Percentiles rank a stretch among this genome's conserved stretches.
phyloP scores from a whole-genome alignment of 352 stramenopile genomes.

The Globisporangium spiculum region DNA sequence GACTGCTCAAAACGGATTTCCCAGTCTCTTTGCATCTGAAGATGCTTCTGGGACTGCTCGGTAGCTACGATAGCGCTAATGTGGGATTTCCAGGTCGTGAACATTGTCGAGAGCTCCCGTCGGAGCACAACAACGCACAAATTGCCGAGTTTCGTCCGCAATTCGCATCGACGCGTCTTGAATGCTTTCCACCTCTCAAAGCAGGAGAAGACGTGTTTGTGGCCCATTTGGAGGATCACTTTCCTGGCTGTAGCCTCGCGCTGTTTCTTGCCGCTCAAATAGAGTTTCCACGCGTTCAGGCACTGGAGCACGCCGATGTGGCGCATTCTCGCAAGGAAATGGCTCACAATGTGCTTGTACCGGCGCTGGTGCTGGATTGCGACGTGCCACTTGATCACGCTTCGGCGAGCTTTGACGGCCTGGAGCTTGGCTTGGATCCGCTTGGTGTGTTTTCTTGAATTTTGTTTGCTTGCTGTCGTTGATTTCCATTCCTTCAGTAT shows the following conservation, averaged over 20 bases:
- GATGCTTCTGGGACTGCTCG: conserved; percentile 15
- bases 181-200: conserved; percentile 22
- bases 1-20: conserved; percentile 23
- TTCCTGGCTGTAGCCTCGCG: conserved; percentile 24
- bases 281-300: conserved; percentile 54
- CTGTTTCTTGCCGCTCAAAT: conserved; percentile 8
- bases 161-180: background rate
- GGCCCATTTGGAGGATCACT: conserved; percentile 32
- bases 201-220: conserved; percentile 22
- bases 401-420: background rate
- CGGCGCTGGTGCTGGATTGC: background rate
- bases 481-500: conserved; percentile 11
- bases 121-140: background rate
- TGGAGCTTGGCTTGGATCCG: background rate
- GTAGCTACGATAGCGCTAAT: conserved; percentile 13
- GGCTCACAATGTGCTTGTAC: background rate
- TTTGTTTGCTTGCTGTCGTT: background rate
- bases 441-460: conserved; percentile 10
- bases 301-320: conserved; percentile 36
- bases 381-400: conserved; percentile 9
- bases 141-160: background rate
- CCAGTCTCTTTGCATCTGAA: conserved; percentile 25
- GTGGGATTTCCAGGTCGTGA: conserved; percentile 19
- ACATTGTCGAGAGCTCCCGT: background rate
- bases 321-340: conserved; percentile 24